Evolutionary conservation across 352 stramenopile genomes (phyloP).

Genomic region (Phytophthora multivora): DNA sequence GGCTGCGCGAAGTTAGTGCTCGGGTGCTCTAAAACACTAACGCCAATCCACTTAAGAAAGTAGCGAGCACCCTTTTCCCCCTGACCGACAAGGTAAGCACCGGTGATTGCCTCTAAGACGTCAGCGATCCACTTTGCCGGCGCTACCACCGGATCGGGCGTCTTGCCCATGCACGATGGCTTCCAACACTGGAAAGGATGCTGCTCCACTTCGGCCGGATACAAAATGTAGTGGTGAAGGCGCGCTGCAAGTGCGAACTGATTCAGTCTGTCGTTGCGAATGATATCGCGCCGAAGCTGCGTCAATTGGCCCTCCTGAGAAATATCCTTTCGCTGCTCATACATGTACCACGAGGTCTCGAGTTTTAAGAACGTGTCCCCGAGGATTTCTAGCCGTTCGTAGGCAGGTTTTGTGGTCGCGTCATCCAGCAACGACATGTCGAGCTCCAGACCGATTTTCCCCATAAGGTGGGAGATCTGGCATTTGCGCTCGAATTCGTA

Average conservation of each 20-base stretch:
- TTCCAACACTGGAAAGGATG: slow-evolving; percentile 88
- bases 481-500: slow-evolving; percentile 91
- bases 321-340: slow-evolving; percentile 72
- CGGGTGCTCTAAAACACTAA: slow-evolving; percentile 54
- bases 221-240: slow-evolving; percentile 82
- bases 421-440: slow-evolving; percentile 79
- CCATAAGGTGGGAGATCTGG: slow-evolving; percentile 89
- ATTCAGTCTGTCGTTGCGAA: slow-evolving; percentile 84
- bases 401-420: slow-evolving; percentile 83
- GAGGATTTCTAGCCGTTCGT: slow-evolving; percentile 84
- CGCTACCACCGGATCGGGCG: slow-evolving; percentile 70
- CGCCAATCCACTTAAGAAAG: slow-evolving; percentile 81
- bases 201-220: slow-evolving; percentile 79
- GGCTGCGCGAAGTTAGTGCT: slow-evolving; percentile 44
- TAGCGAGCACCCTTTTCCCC: slow-evolving; percentile 75
- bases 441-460: slow-evolving; percentile 71
- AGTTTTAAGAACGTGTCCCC: slow-evolving; percentile 88
- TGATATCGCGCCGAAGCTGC: slow-evolving; percentile 81
- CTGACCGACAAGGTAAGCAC: slow-evolving; percentile 74
- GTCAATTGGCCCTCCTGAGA: slow-evolving; percentile 74
- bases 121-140: slow-evolving; percentile 88
- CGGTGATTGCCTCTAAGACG: slow-evolving; percentile 82
- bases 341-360: slow-evolving; percentile 88
- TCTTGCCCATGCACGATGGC: slow-evolving; percentile 87
- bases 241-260: slow-evolving; percentile 62